phyloP scores from a whole-genome alignment of 306 rosid species.

The Alnus glutinosa region DNA sequence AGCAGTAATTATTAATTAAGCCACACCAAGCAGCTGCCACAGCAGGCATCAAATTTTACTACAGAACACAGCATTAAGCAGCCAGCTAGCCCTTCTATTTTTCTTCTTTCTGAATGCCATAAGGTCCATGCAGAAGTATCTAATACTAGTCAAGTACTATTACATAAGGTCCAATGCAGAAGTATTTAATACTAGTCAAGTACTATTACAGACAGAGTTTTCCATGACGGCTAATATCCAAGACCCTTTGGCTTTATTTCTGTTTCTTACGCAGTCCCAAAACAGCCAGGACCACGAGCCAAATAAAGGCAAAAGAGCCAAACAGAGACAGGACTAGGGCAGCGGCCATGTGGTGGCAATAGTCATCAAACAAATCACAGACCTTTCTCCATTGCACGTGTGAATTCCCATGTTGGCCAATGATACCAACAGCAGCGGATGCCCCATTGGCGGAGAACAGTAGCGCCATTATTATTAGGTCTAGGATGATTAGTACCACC shows the following conservation, averaged over 20 bases:
- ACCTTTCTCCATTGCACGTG: constrained; percentile 64
- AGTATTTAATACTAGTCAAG: neutral
- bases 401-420: constrained; percentile 52
- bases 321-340: constrained; percentile 48
- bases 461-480: constrained; percentile 43
- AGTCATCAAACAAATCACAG: constrained; percentile 49
- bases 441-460: constrained; percentile 65
- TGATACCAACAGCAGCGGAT: constrained; percentile 49
- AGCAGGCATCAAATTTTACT: neutral
- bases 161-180: neutral
- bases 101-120: neutral
- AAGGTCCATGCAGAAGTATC: neutral
- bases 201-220: neutral
- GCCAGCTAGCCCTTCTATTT: neutral
- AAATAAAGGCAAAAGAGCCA: constrained; percentile 46
- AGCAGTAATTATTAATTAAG: neutral
- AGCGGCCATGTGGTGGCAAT: constrained; percentile 49
- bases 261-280: constrained; percentile 37
- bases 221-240: no score
- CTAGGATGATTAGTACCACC: constrained; percentile 29
- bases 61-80: neutral
- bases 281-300: constrained; percentile 41
- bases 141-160: neutral
- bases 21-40: neutral
- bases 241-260: neutral